Base-by-base conservation (phyloP, 78 protist genomes). In the Emiliania huxleyi region DNA sequence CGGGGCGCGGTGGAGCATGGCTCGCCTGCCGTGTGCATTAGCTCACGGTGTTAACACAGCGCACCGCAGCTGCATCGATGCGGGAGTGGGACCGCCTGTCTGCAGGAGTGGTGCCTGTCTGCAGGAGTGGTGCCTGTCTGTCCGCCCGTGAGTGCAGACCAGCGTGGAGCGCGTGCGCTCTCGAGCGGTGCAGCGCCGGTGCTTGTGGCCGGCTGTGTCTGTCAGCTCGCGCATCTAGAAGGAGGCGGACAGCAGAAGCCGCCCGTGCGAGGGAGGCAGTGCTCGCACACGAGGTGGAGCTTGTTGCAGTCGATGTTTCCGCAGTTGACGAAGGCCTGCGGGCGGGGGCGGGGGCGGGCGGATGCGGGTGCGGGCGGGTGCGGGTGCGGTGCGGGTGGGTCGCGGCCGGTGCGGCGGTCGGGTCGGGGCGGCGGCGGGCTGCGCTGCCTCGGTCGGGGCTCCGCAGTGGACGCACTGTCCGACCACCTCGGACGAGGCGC, bases 191-290 rank as follows among this genome's bases (percentile, higher is more conserved):
- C 71, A 56, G 29, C 21, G 21, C 71, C 8, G 71, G 4, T 3
- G 1, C n/a, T 2, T 25, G 29, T 15, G 35, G 8, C 11, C 55
- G 55, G 23, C 55, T 48, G 55, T 48, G 55, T n/a, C n/a, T n/a
- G n/a, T n/a, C n/a, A n/a, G n/a, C n/a, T n/a, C n/a, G n/a, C n/a
- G n/a, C n/a, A n/a, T n/a, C n/a, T n/a, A n/a, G n/a, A n/a, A n/a
- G n/a, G n/a, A n/a, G n/a, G n/a, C n/a, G n/a, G n/a, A n/a, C 62
- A 62, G 75, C 75, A 62, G 33, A 23, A 62, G 75, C 83, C 85
- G 4, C 46, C 18, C 46, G 37, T 12, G 19, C 4, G 33, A 2
- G 85, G 37, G 35, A 77, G 48, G 85, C 85, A 77, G 23, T 2
- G 15, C 48, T 15, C 18, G 46, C 85, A 77, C 18, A 77, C 85